phyloP scores from a whole-genome alignment of 129 eudicot genomes.

The Centella asiatica region DNA sequence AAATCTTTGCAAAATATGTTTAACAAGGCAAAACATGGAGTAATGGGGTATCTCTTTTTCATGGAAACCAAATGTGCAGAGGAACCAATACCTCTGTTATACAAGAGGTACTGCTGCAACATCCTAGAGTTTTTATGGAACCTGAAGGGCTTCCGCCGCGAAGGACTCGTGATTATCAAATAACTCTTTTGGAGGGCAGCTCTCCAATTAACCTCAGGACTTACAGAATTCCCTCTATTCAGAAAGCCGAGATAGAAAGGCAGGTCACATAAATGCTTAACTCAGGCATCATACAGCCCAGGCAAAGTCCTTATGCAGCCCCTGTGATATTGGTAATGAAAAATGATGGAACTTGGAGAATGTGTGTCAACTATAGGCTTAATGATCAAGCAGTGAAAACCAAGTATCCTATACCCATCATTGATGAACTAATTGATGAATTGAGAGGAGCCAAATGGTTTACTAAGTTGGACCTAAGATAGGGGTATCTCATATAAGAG shows the following conservation, averaged over 20 bases:
- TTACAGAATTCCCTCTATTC: background rate
- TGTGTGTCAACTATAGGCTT: slow-evolving; percentile 3
- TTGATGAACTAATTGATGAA: slow-evolving; percentile 1
- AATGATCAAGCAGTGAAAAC: background rate
- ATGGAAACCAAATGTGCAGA: background rate
- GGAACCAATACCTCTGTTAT: background rate
- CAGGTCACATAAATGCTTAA: background rate
- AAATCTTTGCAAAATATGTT: background rate
- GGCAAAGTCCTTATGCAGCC: background rate
- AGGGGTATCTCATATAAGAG: background rate
- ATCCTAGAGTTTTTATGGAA: background rate
- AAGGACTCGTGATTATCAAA: background rate
- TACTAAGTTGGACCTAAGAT: background rate
- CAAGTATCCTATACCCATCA: slow-evolving; percentile 1
- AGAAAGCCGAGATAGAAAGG: background rate
- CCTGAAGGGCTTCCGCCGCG: background rate
- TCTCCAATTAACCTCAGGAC: background rate
- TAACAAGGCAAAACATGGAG: background rate
- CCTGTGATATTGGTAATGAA: background rate
- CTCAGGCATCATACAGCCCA: background rate
- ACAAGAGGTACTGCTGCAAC: too few species aligned
- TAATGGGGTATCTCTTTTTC: background rate
- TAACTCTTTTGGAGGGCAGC: background rate
- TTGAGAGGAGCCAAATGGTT: background rate
- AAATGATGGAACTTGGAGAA: slow-evolving; percentile 1